A percentile compares a stretch with the other conserved stretches of the same genome.
Conservation (phyloP, 1,284 basidiomycete genomes). For the Peniophora sp. region DNA sequence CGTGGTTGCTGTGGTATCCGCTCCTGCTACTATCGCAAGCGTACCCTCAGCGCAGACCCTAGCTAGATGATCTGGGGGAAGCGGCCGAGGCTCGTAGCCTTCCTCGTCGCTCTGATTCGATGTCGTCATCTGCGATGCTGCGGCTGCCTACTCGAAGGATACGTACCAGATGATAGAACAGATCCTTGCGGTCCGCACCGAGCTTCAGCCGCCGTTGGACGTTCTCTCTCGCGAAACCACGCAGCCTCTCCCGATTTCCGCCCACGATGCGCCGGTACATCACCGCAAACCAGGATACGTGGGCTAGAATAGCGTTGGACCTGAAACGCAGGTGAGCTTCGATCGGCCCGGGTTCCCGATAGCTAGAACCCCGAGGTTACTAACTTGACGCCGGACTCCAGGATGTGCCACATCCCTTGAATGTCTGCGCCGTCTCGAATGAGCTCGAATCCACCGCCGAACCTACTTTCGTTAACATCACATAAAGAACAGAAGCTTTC, state of each 20-base stretch:
- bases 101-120: constrained; percentile 7
- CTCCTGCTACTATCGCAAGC: constrained; percentile 18
- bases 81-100: constrained; percentile 3
- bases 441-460: constrained; percentile 20
- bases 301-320: neutral
- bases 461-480: constrained; percentile 10
- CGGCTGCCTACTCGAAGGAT: neutral
- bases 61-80: neutral
- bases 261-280: neutral
- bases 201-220: constrained; percentile 4
- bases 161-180: constrained; percentile 23
- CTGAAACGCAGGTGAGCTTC: constrained; percentile 2
- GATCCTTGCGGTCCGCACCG: constrained; percentile 15
- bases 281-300: neutral
- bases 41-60: constrained; percentile 5
- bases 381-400: constrained; percentile 12
- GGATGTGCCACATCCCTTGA: constrained; percentile 10
- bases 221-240: constrained; percentile 1
- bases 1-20: constrained; percentile 21
- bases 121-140: neutral
- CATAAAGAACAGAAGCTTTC: neutral
- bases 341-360: constrained; percentile 6
- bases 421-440: constrained; percentile 15
- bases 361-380: constrained; percentile 2
- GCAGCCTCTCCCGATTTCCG: neutral